Percentiles rank a stretch among this genome's conserved stretches.
Conservation (phyloP, 2,329 filamentous ascomycete genomes). For the Pyrenophora tritici-repentis region DNA sequence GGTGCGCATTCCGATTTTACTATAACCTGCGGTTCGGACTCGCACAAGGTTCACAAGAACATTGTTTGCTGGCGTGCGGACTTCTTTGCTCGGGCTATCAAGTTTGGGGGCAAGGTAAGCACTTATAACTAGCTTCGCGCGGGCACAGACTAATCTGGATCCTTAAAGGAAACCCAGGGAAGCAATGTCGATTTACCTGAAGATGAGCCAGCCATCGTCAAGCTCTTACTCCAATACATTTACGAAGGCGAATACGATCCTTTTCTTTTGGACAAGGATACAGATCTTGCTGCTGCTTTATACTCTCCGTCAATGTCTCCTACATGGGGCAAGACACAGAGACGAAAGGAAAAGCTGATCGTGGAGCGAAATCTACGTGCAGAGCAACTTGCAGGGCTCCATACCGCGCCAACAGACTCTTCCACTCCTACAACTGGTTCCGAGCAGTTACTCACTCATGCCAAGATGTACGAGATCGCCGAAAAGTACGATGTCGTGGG, state of each 20-base stretch:
- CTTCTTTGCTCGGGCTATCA: conserved; percentile 16
- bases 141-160: too few relatives aligned
- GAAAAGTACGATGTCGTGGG: conserved; percentile 2
- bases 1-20: conserved; percentile 8
- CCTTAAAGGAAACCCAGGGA: background rate
- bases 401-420: too few relatives aligned
- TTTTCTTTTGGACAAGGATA: too few relatives aligned
- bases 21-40: conserved; percentile 14
- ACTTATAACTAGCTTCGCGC: too few relatives aligned
- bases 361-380: too few relatives aligned
- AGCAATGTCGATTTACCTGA: background rate
- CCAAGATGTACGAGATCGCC: conserved; percentile 1
- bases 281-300: too few relatives aligned
- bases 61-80: conserved; percentile 15
- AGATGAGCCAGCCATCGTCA: background rate
- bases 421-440: too few relatives aligned
- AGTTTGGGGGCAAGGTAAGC: conserved; percentile 14
- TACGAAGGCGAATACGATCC: background rate
- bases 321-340: too few relatives aligned
- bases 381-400: too few relatives aligned
- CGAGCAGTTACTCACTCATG: background rate
- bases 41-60: conserved; percentile 17
- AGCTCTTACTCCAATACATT: background rate
- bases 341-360: too few relatives aligned
- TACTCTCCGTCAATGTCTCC: too few relatives aligned